These are phyloP conservation scores for Phytophthora pseudosyringae DNA, from an alignment of 352 stramenopile species.

Conservation along the genomic window DNA sequence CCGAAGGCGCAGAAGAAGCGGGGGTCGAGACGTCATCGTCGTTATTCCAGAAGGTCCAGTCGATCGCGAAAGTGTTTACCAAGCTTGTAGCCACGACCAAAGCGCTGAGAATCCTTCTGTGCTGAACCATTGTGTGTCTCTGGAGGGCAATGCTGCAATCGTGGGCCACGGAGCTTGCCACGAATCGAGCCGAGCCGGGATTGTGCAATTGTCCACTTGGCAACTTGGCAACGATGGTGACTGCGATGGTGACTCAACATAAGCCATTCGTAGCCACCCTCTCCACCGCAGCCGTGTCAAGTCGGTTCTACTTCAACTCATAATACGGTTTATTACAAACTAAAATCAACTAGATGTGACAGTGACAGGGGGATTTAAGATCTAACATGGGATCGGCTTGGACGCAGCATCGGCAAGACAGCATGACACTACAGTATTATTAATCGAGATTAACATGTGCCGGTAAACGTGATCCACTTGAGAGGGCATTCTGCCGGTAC, in stretches of 20 bases:
- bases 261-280: constrained; percentile 2
- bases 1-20: background rate
- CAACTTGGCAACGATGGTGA: constrained; percentile 10
- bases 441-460: too few species aligned
- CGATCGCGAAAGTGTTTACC: constrained; percentile 8
- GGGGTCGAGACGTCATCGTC: constrained; percentile 7
- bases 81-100: constrained; percentile 19
- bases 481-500: too few species aligned
- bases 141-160: background rate
- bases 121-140: background rate
- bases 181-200: constrained; percentile 1
- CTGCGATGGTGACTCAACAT: constrained; percentile 20
- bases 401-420: too few species aligned
- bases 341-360: constrained; percentile 2
- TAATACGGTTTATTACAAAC: constrained; percentile 7
- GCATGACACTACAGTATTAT: too few species aligned
- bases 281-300: background rate
- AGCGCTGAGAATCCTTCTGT: constrained; percentile 8
- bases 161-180: constrained; percentile 1
- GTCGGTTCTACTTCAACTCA: background rate
- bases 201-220: constrained; percentile 6
- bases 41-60: constrained; percentile 24
- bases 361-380: background rate
- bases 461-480: too few species aligned
- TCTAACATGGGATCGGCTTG: background rate